Evolutionary conservation across 371 early-diverging fungal species (phyloP), one percentile per base, ranked within the genome.

Genomic region (Lichtheimia ramosa): DNA sequence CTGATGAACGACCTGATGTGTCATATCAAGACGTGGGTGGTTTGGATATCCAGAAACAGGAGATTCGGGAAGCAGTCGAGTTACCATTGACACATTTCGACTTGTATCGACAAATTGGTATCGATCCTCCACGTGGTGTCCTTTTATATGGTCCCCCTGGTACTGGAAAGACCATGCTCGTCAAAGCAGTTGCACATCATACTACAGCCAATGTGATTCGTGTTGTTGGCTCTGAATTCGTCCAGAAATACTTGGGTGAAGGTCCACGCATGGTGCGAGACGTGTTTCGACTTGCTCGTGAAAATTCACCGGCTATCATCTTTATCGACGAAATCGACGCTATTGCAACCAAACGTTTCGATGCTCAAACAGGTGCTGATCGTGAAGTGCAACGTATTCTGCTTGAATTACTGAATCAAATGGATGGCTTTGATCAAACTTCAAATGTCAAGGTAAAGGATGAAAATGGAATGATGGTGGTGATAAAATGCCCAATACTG

Each of bases 311-410:
- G n/a, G 87, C 97, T 4, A 99, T 99, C 74, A 97, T 99, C 60
- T 99, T 99, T 81, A 99, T 99, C 71, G 99, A 99, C 76, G 99
- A 99, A 85, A 99, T 99, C 69, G 99, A 99, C 80, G 99, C 99
- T 16, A 90, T 98, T 73, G 99, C 97, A 23, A 97, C 99, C 24
- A 99, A 98, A 79, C 93, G 99, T 71, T 99, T 98, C 68, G 99
- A 99, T 85, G 99, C 99, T 6, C 98, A 99, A 71, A 99, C 99
- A 1, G 98, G 99, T 53, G 99, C 99, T 5, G 99, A 99, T 79
- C 87, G 99, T 64, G 99, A 99, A 83, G 99, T 99, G 13, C 99
- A 99, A 78, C 93, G 99, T 83, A 98, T 99, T 72, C 75, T 99
- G 28, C 80, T 99, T 14, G 99, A 99, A 82, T 84, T 99, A 63